These are phyloP conservation scores for Pinus taeda DNA, from an alignment of 75 land plant genomes.

Conservation along the genomic window DNA sequence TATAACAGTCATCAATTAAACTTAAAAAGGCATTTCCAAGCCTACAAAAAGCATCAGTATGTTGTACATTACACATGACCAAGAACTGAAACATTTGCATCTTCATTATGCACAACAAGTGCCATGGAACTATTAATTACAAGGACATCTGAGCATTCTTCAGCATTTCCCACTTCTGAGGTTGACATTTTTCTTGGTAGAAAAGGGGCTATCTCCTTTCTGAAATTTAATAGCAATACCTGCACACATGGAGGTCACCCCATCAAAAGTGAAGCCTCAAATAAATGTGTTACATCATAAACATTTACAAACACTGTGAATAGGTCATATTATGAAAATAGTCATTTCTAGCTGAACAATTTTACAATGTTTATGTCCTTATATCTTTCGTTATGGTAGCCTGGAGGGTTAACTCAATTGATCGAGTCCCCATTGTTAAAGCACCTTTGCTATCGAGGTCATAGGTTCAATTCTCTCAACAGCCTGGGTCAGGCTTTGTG, in stretches of 20 bases:
- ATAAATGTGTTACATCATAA: background rate
- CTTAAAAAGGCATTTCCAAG: background rate
- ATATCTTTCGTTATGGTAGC: background rate
- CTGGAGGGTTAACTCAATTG: too few species aligned
- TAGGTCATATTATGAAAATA: background rate
- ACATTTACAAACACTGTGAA: background rate
- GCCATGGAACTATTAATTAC: slow-evolving; percentile 61
- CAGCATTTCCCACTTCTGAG: slow-evolving; percentile 15
- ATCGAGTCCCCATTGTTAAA: too few species aligned
- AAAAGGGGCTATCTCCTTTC: slow-evolving; percentile 87
- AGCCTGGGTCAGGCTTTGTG: too few species aligned
- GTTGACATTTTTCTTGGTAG: slow-evolving; percentile 24
- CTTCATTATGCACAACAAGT: slow-evolving; percentile 90
- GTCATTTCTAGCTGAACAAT: background rate
- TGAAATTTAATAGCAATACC: slow-evolving; percentile 79
- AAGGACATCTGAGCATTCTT: slow-evolving; percentile 86
- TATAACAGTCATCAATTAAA: background rate
- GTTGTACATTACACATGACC: slow-evolving; percentile 62
- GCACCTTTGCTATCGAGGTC: too few species aligned
- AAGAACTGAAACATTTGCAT: slow-evolving; percentile 75
- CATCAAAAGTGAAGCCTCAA: background rate
- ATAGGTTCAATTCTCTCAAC: too few species aligned
- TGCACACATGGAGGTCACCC: slow-evolving; percentile 20
- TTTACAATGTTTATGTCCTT: background rate
- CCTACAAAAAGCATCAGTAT: background rate